A percentile compares a stretch with the other conserved stretches of the same genome.
These are phyloP conservation scores for Mycena floridula DNA, from an alignment of 768 basidiomycete genomes.

Conservation along the genomic window DNA sequence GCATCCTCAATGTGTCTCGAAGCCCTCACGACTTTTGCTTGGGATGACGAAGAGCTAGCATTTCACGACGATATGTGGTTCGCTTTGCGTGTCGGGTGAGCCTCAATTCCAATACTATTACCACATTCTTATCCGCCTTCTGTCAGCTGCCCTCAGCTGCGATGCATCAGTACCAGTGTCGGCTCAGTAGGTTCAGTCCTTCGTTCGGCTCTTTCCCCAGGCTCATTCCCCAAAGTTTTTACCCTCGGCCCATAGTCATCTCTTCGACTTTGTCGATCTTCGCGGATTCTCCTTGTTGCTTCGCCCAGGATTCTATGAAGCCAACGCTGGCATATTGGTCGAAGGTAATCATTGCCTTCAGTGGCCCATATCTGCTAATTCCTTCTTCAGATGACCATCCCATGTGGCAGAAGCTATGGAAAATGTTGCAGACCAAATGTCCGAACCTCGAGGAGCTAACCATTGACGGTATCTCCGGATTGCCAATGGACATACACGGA, in stretches of 20 bases:
- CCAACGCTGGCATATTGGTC: conserved; percentile 45
- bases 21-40: conserved; percentile 58
- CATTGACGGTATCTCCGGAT: conserved; percentile 46
- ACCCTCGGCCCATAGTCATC: conserved; percentile 26
- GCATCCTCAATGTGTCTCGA: conserved; percentile 49
- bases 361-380: background rate
- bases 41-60: conserved; percentile 67
- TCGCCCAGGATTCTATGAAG: conserved; percentile 58
- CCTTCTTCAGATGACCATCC: conserved; percentile 42
- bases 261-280: conserved; percentile 65
- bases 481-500: conserved; percentile 49
- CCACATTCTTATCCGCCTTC: conserved; percentile 3
- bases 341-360: conserved; percentile 42
- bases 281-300: conserved; percentile 56
- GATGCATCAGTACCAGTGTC: conserved; percentile 55
- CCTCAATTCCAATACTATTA: conserved; percentile 1
- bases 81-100: conserved; percentile 60
- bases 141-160: conserved; percentile 58
- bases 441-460: conserved; percentile 61
- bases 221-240: conserved; percentile 1
- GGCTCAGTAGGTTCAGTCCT: no score
- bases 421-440: conserved; percentile 62
- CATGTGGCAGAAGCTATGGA: conserved; percentile 51
- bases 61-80: conserved; percentile 76
- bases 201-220: no score